Evolutionary conservation across 2,329 filamentous ascomycete species (phyloP), one percentile per base, ranked within the genome.

Genomic region (Rosellinia necatrix): DNA sequence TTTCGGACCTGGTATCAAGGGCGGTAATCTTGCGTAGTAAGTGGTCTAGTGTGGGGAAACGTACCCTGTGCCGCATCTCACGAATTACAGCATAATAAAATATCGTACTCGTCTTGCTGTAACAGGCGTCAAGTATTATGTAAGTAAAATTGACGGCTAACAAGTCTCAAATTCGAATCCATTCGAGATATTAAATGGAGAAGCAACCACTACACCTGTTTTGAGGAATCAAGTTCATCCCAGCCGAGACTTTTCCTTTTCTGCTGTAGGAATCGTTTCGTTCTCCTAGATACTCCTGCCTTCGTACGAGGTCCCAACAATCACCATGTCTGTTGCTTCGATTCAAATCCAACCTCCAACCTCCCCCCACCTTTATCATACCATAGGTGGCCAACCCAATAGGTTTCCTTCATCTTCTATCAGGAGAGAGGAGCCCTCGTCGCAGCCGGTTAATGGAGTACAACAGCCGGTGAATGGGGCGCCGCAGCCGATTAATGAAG

Each of bases 281-380:
- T 3, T 30, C n/a, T 41, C 25, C 8, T 1, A 34, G 7, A n/a
- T 35, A 6, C 6, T 24, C 17, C n/a, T 4, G 12, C n/a, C n/a
- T n/a, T 21, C 12, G 27, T 10, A 17, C 17, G 2, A 15, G 4
- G 21, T 9, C 19, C 22, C 17, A 32, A 15, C 2, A 6, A 35
- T 40, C 27, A 21, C 21, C 4, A 59, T 59, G 52, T 49, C 52
- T 17, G 15, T 41, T 21, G 19, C 56, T 41, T 59, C 56, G 13
- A 52, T 49, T 15, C 47, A 52, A 6, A 41, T 51, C 27, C 37
- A 29, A 17, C 10, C 25, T 19, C 44, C 44, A 29, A 49, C 43
- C n/a, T 59, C 52, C 24, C 44, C 34, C 10, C 56, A 32, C 37
- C 35, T 51, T 21, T 17, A 46, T 30, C 43, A 25, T 49, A 34